A percentile compares a stretch with the other conserved stretches of the same genome.
Conservation (phyloP, 192 early-diverging fungal species). For the Rhizophlyctis rosea region DNA sequence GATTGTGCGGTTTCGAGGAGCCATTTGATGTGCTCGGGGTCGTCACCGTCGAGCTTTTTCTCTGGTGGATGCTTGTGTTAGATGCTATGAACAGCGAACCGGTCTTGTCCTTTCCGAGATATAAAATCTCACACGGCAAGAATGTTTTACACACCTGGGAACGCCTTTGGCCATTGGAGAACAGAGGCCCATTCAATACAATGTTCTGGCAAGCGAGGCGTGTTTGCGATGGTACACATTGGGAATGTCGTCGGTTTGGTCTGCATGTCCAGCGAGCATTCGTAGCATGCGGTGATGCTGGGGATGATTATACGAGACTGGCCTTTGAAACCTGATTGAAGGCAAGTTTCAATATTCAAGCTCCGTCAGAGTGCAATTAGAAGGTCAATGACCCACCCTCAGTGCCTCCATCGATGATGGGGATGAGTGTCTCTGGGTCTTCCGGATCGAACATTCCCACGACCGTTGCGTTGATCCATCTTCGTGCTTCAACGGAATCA, state of each 20-base stretch:
- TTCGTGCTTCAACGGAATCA: constrained; percentile 90
- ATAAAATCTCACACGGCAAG: constrained; percentile 69
- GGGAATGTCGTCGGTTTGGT: constrained; percentile 87
- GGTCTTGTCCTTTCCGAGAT: constrained; percentile 72
- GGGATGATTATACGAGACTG: constrained; percentile 92
- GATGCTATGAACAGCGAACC: constrained; percentile 34
- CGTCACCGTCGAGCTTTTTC: constrained; percentile 81
- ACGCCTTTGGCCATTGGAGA: constrained; percentile 85
- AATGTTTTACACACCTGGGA: constrained; percentile 64
- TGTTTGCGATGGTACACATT: constrained; percentile 98
- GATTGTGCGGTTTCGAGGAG: constrained; percentile 73
- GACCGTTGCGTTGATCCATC: constrained; percentile 96
- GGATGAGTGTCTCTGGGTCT: constrained; percentile 71
- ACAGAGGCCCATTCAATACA: constrained; percentile 97
- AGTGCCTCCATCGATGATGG: constrained; percentile 93
- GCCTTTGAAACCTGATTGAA: constrained; percentile 77
- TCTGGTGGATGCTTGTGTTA: constrained; percentile 65
- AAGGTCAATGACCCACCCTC: constrained; percentile 57
- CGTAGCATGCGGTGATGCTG: constrained; percentile 83
- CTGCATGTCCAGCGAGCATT: constrained; percentile 92
- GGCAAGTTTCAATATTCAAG: neutral
- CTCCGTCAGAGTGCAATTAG: neutral
- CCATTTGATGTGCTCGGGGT: constrained; percentile 52
- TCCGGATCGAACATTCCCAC: constrained; percentile 72
- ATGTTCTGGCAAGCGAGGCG: constrained; percentile 95